Base-by-base conservation (phyloP, 108 stramenopile species). In the Nannochloropsis oceanica region DNA sequence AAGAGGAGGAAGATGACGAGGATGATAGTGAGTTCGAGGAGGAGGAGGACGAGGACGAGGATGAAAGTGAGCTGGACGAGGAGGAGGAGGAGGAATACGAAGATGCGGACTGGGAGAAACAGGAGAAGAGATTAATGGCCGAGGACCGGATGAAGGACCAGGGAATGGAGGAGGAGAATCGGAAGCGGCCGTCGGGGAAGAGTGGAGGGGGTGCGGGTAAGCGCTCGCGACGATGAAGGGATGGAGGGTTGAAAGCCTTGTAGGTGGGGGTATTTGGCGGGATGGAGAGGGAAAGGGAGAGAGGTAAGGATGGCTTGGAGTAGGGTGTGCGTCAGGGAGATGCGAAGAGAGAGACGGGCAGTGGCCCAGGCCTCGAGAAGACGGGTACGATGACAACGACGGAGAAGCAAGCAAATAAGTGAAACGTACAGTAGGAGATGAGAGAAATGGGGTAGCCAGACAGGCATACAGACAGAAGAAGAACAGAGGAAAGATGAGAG, bases 1-100 rank as follows among this genome's bases (percentile, higher is more conserved):
- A 94, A 85, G 95, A 95, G 81, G 97, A 97, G 43, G 59, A 73
- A 10, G 59, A 73, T n/a, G 59, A 73, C 59, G 59, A 73, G 1
- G 59, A 73, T n/a, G 59, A 73, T 18, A 73, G 59, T n/a, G 59
- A 73, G 22, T 73, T 73, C 10, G 59, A 73, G n/a, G 59, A 73
- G 59, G 59, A 73, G 59, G 59, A 73, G 59, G 59, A 50, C 14
- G 46, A 73, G 59, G 59, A 73, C 22, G 59, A 73, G 59, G n/a
- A n/a, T n/a, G 59, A 73, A 10, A 73, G 59, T 73, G 59, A 73
- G 0, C 5, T 73, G 22, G 59, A 73, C 59, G 59, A 73, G n/a
- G 59, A 73, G 59, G 59, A 73, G 59, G 59, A 73, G 59, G 59
- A 73, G 0, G 59, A 73, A 18, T 73, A 73, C 59, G n/a, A n/a